Evolutionary conservation across 345 rosid genomes (phyloP).

Genomic region (Gossypium stocksii): DNA sequence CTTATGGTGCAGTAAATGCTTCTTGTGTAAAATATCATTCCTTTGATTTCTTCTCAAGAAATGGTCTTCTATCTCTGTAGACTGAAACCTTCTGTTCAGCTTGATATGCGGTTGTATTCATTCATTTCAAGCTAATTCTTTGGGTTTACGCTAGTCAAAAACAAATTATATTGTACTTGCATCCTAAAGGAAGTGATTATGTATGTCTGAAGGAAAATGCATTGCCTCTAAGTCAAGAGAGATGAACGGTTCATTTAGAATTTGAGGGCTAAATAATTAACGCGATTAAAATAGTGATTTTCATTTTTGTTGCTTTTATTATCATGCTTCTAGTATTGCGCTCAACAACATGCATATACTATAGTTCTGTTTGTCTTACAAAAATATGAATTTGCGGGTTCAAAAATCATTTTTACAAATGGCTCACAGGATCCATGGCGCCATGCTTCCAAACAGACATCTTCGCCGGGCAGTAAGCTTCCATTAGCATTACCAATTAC

Average conservation of each 20-base stretch:
- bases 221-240: not conserved
- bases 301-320: not conserved
- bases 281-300: not conserved
- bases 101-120: not conserved
- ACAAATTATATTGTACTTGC: not conserved
- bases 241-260: not conserved
- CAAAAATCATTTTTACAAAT: slow-evolving; percentile 76
- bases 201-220: not conserved
- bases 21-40: not conserved
- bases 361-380: not conserved
- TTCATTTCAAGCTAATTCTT: not conserved
- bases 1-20: not conserved
- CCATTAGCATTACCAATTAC: slow-evolving; percentile 1
- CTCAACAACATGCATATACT: not conserved
- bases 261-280: not conserved
- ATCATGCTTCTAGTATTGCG: not conserved
- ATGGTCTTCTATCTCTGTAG: not conserved
- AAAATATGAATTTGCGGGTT: slow-evolving; percentile 41
- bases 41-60: not conserved
- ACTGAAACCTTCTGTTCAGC: not conserved
- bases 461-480: slow-evolving; percentile 65
- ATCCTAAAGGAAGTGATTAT: not conserved
- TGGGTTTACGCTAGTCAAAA: not conserved
- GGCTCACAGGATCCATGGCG: slow-evolving; percentile 99
- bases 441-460: slow-evolving; percentile 74